Base-by-base conservation (phyloP, 2,329 filamentous ascomycete species). In the Mariannaea sp. region DNA sequence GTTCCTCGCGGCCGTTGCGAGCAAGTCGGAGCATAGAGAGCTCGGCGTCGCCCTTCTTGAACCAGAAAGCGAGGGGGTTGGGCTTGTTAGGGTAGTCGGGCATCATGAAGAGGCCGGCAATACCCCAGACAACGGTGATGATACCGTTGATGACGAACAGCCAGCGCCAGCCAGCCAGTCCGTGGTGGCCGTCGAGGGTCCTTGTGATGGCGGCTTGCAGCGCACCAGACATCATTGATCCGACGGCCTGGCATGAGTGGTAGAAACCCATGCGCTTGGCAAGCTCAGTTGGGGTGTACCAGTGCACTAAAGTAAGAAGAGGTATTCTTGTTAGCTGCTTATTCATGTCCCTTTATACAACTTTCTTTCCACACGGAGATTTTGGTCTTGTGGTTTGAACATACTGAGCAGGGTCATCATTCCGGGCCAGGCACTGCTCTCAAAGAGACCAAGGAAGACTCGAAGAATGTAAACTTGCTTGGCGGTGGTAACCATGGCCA, bases 81-180 rank as follows among this genome's bases (percentile, higher is more conserved):
- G 65, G 38, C 54, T 65, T 40, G 59, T 67, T n/a, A 4, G 71
- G 71, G 12, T 59, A 54, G 43, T 74, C 71, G 0, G 71, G 72
- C 26, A 73, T 69, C 43, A 70, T 68, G 41, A 69, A 60, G 43
- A 64, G 69, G 10, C 71, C 71, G 5, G 64, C 67, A 4, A 67
- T n/a, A 5, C 68, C 70, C 47, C 70, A 66, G 9, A 69, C 59
- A 1, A 72, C 62, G 6, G 66, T 67, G 32, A 73, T 70, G 19
- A 72, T 60, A 2, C 73, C 75, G 51, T 78, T 75, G 59, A 77
- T 71, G 42, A 78, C 70, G 55, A 79, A 78, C 4, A 78, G 68
- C 75, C 75, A 65, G 41, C 73, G 70, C 76, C 75, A 79, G 1
- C 73, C 77, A 1, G 70, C 60, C 10, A 75, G 65, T 0, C 73